Conservation (phyloP, 768 basidiomycete species). For the Myochromella boudieri region DNA sequence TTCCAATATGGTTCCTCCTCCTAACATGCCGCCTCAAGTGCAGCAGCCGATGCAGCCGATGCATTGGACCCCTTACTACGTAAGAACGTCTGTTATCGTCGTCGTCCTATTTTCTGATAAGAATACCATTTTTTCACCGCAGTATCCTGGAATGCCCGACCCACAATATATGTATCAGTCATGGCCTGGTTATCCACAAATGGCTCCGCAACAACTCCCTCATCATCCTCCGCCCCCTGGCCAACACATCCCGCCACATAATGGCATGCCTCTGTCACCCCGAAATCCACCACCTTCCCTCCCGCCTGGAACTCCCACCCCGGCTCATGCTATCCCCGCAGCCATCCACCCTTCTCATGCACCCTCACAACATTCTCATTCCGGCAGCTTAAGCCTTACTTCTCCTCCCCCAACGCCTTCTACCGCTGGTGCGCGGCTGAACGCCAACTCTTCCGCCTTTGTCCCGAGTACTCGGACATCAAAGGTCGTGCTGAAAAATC, state of each 20-base stretch:
- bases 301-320: conserved; percentile 71
- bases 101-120: conserved; percentile 8
- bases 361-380: conserved; percentile 44
- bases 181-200: conserved; percentile 41
- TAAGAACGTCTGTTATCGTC: conserved; percentile 30
- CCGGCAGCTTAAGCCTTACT: conserved; percentile 50
- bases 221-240: conserved; percentile 49
- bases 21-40: conserved; percentile 40
- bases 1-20: conserved; percentile 46
- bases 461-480: conserved; percentile 49
- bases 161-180: conserved; percentile 46
- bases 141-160: conserved; percentile 39
- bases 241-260: conserved; percentile 47
- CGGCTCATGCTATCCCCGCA: conserved; percentile 54
- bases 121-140: conserved; percentile 4
- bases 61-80: conserved; percentile 55
- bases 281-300: conserved; percentile 55
- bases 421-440: conserved; percentile 50
- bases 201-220: conserved; percentile 38
- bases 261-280: conserved; percentile 67
- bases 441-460: conserved; percentile 64
- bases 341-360: conserved; percentile 44
- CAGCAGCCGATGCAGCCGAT: conserved; percentile 39
- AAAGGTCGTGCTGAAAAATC: conserved; percentile 59
- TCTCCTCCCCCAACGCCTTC: conserved; percentile 73